Percentiles rank a stretch among this genome's conserved stretches.
Conservation (phyloP, 331 rosid species). For the Erythrophleum ivorense region DNA sequence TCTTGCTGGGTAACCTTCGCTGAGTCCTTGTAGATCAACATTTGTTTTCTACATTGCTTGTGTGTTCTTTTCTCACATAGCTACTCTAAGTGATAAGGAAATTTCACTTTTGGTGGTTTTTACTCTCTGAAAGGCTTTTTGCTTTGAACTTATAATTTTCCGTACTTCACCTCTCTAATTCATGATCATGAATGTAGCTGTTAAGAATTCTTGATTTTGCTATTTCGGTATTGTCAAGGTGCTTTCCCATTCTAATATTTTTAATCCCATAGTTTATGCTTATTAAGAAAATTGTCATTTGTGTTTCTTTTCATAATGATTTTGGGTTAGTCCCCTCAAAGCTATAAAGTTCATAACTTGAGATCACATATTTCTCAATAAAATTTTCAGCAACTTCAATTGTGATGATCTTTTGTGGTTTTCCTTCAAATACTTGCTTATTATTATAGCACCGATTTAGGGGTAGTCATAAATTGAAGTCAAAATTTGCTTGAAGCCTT, state of each 20-base stretch:
- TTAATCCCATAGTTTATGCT: neutral
- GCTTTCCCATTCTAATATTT: slow-evolving; percentile 1
- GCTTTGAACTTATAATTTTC: slow-evolving; percentile 26
- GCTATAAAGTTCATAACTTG: slow-evolving; percentile 2
- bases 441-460: neutral
- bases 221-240: neutral
- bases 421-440: slow-evolving; percentile 18
- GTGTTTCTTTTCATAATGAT: neutral
- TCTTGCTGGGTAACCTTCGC: slow-evolving; percentile 20
- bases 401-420: neutral
- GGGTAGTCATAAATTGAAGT: neutral
- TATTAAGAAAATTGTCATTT: neutral
- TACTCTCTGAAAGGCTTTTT: slow-evolving; percentile 19
- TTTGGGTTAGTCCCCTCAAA: slow-evolving; percentile 4
- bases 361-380: slow-evolving; percentile 10
- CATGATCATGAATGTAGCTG: neutral
- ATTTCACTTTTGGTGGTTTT: neutral
- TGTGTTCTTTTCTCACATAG: slow-evolving; percentile 26
- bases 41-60: neutral
- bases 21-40: neutral
- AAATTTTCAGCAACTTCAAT: slow-evolving; percentile 16
- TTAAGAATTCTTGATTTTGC: slow-evolving; percentile 13
- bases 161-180: neutral
- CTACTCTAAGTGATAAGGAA: neutral
- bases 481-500: neutral